Percentiles rank a stretch among this genome's conserved stretches.
phyloP scores from a whole-genome alignment of 306 rosid genomes.

The Quercus ilex region DNA sequence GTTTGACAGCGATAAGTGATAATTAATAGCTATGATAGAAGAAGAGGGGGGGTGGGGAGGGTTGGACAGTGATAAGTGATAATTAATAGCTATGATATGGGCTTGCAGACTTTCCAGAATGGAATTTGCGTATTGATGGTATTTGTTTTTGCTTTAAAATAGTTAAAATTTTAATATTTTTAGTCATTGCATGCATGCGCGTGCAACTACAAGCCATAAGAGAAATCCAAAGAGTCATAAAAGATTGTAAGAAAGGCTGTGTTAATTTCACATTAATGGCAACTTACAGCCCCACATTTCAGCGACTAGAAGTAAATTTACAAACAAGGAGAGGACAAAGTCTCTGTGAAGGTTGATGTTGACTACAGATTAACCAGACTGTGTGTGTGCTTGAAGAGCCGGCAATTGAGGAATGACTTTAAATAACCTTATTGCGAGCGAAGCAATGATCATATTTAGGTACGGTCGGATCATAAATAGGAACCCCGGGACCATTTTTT shows the following conservation, averaged over 20 bases:
- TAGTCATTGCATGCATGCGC: neutral
- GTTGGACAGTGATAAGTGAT: no score
- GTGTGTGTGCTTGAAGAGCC: neutral
- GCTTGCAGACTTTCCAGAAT: neutral
- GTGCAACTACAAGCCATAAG: no score
- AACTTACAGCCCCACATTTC: neutral
- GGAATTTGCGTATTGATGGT: neutral
- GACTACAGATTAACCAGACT: conserved; percentile 30
- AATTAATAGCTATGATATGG: no score
- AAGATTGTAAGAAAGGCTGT: neutral
- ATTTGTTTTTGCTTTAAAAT: no score
- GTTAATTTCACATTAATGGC: neutral
- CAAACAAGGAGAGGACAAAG: conserved; percentile 3
- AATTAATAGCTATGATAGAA: no score
- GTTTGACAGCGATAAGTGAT: no score
- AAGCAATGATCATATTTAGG: neutral
- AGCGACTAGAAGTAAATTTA: conserved; percentile 15
- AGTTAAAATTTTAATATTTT: neutral
- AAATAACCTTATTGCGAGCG: neutral
- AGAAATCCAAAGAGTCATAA: neutral
- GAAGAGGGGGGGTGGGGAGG: fast-evolving
- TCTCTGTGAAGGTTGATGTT: conserved; percentile 25
- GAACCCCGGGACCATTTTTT: conserved; percentile 29
- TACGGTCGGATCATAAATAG: no score
- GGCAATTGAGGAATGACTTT: conserved; percentile 1